Evolutionary conservation across 768 basidiomycete genomes (phyloP).

Genomic region (Mycena crocata): DNA sequence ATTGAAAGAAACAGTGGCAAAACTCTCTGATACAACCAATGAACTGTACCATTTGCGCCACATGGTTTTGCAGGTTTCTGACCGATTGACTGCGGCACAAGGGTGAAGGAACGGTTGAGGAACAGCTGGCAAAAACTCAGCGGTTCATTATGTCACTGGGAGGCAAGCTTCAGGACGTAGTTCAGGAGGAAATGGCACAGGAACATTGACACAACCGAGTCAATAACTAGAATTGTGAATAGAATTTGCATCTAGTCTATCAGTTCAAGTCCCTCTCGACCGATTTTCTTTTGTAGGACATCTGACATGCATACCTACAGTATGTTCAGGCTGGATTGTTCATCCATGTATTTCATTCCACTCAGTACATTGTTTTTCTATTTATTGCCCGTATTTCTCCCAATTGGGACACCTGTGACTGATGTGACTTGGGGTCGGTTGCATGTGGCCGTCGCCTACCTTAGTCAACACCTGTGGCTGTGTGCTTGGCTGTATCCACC

Average conservation of each 20-base stretch:
- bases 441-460: background rate
- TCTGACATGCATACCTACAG: background rate
- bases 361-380: background rate
- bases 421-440: background rate
- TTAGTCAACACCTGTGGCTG: too few relatives aligned
- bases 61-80: background rate
- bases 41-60: background rate
- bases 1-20: background rate
- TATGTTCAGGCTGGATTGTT: background rate
- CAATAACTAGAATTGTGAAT: background rate
- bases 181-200: background rate
- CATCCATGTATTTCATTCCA: background rate
- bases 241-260: background rate
- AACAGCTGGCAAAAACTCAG: background rate
- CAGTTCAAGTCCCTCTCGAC: background rate
- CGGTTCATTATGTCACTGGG: background rate
- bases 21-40: background rate
- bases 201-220: background rate
- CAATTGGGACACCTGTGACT: background rate
- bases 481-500: too few relatives aligned
- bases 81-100: background rate
- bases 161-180: background rate
- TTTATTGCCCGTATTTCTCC: background rate
- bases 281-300: background rate
- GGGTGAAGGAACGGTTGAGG: background rate